Evolutionary conservation across 176 grass and related monocot genomes (phyloP).

Genomic region (Thinopyrum elongatum): DNA sequence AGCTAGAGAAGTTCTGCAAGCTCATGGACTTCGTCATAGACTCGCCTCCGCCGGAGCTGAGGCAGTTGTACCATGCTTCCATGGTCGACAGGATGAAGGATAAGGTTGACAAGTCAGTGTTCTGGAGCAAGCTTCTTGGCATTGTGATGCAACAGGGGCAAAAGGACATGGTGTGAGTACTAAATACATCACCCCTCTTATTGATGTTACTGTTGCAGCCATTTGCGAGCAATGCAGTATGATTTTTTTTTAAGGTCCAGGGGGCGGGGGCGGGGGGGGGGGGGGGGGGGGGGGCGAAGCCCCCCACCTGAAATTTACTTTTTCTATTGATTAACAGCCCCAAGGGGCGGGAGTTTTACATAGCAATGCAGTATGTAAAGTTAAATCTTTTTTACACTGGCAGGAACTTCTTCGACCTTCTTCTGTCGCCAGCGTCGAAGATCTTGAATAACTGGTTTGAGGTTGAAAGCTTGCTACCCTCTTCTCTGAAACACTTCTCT

Average conservation of each 20-base stretch:
- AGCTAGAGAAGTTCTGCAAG: slow-evolving; percentile 79
- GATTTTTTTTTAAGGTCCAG: too few species aligned
- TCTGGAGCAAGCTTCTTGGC: slow-evolving; percentile 73
- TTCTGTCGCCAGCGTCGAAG: slow-evolving; percentile 89
- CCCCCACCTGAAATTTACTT: too few species aligned
- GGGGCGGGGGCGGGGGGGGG: too few species aligned
- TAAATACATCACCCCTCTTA: not conserved
- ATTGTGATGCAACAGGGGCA: slow-evolving; percentile 64
- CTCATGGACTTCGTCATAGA: slow-evolving; percentile 96
- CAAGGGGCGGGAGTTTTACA: too few species aligned
- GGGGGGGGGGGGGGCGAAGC: too few species aligned
- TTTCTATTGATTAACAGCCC: too few species aligned
- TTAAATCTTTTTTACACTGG: not conserved
- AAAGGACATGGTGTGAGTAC: slow-evolving; percentile 93
- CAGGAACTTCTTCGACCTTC: slow-evolving; percentile 88
- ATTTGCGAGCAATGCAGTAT: not conserved
- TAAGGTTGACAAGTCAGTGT: slow-evolving; percentile 70
- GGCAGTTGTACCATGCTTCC: slow-evolving; percentile 44
- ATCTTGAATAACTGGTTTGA: slow-evolving; percentile 97
- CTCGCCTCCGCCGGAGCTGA: slow-evolving; percentile 63
- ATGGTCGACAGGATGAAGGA: slow-evolving; percentile 73
- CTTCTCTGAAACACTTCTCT: slow-evolving; percentile 14
- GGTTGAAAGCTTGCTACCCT: slow-evolving; percentile 34
- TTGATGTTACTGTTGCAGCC: not conserved
- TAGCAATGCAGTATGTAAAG: not conserved